Evolutionary conservation across 2,329 filamentous ascomycete species (phyloP).

Genomic region (Cladosporium sphaerospermum): DNA sequence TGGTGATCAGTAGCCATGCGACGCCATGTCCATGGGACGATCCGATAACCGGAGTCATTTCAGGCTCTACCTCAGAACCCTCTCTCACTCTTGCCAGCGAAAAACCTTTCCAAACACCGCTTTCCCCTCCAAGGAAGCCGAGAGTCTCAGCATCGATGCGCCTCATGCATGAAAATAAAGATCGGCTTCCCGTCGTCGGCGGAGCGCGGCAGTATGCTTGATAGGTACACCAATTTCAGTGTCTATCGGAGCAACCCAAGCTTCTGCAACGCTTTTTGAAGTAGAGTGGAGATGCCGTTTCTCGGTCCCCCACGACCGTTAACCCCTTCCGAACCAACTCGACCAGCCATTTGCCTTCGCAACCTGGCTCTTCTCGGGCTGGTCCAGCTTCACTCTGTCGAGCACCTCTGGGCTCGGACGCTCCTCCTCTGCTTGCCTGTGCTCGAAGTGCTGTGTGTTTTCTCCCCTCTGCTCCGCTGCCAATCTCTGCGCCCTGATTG

Average conservation of each 20-base stretch:
- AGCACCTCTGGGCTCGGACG: slow-evolving; percentile 21
- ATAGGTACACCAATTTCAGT: neutral
- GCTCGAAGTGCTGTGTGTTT: slow-evolving; percentile 18
- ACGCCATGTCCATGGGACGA: too few species aligned
- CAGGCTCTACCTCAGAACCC: too few species aligned
- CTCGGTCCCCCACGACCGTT: neutral
- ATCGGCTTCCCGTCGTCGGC: too few species aligned
- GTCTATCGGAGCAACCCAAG: neutral
- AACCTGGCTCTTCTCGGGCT: slow-evolving; percentile 19
- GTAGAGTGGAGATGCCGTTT: neutral
- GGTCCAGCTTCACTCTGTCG: slow-evolving; percentile 20
- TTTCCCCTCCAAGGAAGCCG: too few species aligned
- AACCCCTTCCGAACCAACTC: slow-evolving; percentile 14
- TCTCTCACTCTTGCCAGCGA: too few species aligned
- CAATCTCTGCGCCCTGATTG: slow-evolving; percentile 43
- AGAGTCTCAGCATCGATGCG: too few species aligned
- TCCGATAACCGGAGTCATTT: too few species aligned
- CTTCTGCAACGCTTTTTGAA: neutral
- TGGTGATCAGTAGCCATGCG: too few species aligned
- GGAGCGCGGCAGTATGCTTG: too few species aligned
- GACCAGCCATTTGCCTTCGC: slow-evolving; percentile 16
- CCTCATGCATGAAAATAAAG: too few species aligned
- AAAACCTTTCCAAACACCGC: too few species aligned
- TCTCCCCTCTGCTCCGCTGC: slow-evolving; percentile 32
- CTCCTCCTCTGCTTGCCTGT: slow-evolving; percentile 19